phyloP scores from a whole-genome alignment of 2,329 filamentous ascomycete genomes.

The Cordyceps javanica region DNA sequence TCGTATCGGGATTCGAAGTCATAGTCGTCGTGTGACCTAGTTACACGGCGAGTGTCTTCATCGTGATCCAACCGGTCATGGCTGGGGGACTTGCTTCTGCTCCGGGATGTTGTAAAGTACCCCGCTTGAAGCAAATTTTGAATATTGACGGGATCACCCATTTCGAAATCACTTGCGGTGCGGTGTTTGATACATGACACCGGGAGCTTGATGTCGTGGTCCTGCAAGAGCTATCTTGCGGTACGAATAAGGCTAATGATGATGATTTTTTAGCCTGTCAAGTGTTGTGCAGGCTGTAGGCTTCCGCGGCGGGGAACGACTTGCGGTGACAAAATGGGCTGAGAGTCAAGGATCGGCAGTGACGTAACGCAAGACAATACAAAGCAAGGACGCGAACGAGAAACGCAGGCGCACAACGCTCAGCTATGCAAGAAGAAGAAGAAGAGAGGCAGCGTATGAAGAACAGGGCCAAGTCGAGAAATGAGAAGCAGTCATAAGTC shows the following conservation, averaged over 20 bases:
- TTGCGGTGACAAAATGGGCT: neutral
- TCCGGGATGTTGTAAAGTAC: constrained; percentile 44
- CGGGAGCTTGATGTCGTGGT: neutral
- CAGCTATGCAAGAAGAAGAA: neutral
- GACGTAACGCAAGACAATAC: constrained; percentile 1
- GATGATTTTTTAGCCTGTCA: neutral
- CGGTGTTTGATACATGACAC: constrained; percentile 11
- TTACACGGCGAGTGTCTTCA: neutral
- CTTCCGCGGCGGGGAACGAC: neutral
- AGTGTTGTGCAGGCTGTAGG: neutral
- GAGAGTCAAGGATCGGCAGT: neutral
- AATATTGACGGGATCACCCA: constrained; percentile 39
- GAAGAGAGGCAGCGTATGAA: neutral
- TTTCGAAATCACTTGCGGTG: constrained; percentile 22
- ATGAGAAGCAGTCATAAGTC: neutral
- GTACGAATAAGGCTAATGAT: neutral
- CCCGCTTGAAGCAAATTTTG: constrained; percentile 43
- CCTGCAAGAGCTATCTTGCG: neutral
- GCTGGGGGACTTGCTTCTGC: constrained; percentile 5
- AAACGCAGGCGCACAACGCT: neutral
- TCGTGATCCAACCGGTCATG: neutral
- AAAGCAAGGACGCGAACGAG: neutral
- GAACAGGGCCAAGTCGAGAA: neutral
- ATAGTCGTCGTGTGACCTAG: neutral
- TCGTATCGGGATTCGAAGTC: neutral